Conservation (phyloP, 2,329 filamentous ascomycete species). For the Leptographium wingfieldii region DNA sequence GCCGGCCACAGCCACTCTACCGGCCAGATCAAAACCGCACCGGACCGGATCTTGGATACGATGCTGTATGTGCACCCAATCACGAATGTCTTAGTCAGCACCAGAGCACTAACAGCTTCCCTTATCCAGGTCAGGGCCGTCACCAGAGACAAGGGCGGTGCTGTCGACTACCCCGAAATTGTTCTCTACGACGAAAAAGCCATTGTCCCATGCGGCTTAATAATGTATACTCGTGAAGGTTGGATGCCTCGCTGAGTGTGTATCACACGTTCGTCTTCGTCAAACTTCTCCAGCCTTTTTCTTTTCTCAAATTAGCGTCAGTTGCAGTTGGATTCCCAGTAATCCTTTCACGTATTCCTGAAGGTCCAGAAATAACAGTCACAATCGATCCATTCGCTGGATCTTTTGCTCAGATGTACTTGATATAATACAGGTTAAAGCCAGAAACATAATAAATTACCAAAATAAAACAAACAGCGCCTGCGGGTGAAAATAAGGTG, state of each 20-base stretch:
- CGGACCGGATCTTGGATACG: background rate
- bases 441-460: background rate
- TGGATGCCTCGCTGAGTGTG: background rate
- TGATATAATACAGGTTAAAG: background rate
- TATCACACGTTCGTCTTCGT: background rate
- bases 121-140: background rate
- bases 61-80: background rate
- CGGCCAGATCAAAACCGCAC: background rate
- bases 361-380: too few species aligned
- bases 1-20: background rate
- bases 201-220: conserved; percentile 2
- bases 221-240: conserved; percentile 1
- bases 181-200: conserved; percentile 1
- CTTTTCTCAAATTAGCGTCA: background rate
- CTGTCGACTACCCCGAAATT: conserved; percentile 1
- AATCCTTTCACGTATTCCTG: too few species aligned
- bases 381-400: too few species aligned
- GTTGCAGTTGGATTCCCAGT: too few species aligned
- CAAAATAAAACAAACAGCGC: background rate
- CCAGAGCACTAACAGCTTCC: background rate
- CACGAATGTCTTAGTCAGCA: background rate
- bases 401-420: too few species aligned
- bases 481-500: background rate
- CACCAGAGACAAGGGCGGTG: background rate
- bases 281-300: background rate